Evolutionary conservation across 1,139 yeast genomes (phyloP), one percentile per base, ranked within the genome.

Genomic region (Protomyces arabidopsidicola): DNA sequence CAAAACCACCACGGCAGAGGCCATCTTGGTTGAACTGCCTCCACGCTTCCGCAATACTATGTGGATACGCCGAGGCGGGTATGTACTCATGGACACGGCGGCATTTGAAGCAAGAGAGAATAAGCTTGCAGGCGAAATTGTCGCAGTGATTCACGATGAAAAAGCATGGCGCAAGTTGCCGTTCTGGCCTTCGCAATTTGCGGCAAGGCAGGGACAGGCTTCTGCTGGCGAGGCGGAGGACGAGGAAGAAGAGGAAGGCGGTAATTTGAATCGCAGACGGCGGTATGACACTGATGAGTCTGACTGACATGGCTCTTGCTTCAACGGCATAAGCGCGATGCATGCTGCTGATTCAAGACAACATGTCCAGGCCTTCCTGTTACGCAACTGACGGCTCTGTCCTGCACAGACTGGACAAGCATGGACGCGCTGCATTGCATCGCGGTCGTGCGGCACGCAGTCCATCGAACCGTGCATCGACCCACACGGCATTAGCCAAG

Each of bases 21-120:
- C 2, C n/a, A 31, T 31, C 22, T 53, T 65, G 50, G 77, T 75
- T 1, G 70, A 71, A 36, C 71, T 76, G 72, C 76, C 77, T 12
- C 75, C 76, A 27, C 71, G 71, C 66, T 74, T 76, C 64, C 69
- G 78, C 27, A 75, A 75, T 67, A 73, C 76, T 45, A 70, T 74
- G 55, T 75, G 75, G 67, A 73, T 76, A 35, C 72, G 73, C 55
- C 71, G 79, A 2, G 78, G 78, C 14, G 79, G 79, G 12, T 69
- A 68, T 52, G 77, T 74, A 2, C 70, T 76, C 6, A 70, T 74
- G 3, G 71, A 71, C 48, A 56, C 72, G 53, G 71, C 68, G 53
- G 69, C 70, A 18, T 57, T 53, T 53, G 59, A 51, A 64, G 65
- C 57, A 10, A 24, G 65, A 48, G 39, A 62, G 9, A 70, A 72